These are phyloP conservation scores for Monosporascus sp. DNA, from an alignment of 2,329 filamentous ascomycete genomes.

Conservation along the genomic window DNA sequence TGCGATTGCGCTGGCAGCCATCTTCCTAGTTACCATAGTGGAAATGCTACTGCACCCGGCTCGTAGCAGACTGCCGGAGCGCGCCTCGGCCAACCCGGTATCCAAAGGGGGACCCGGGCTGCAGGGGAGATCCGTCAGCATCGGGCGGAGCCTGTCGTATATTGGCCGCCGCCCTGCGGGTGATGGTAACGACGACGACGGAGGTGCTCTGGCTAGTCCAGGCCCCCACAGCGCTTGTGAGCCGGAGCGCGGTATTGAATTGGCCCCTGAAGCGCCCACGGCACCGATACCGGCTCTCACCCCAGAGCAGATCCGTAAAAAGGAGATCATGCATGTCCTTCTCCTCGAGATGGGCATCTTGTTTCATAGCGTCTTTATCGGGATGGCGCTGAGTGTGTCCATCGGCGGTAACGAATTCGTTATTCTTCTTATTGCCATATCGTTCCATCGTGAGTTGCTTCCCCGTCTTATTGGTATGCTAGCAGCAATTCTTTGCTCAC, in stretches of 20 bases:
- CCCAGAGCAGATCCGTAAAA: constrained; percentile 31
- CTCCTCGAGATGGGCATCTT: constrained; percentile 61
- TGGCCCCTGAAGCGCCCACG: background rate
- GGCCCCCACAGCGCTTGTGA: background rate
- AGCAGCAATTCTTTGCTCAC: too few relatives aligned
- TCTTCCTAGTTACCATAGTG: constrained; percentile 44
- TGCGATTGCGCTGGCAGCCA: constrained; percentile 38
- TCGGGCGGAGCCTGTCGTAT: constrained; percentile 28
- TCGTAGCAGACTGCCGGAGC: constrained; percentile 20
- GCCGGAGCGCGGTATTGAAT: background rate
- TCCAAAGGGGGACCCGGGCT: constrained; percentile 18
- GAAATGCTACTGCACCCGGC: constrained; percentile 53
- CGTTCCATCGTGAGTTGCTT: constrained; percentile 36
- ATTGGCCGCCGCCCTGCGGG: background rate
- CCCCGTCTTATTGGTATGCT: background rate
- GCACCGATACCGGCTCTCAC: background rate
- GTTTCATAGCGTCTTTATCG: constrained; percentile 58
- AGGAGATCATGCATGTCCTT: constrained; percentile 53
- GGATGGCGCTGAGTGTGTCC: constrained; percentile 51
- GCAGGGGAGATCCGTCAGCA: constrained; percentile 28
- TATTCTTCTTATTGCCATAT: constrained; percentile 50
- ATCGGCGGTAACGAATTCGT: constrained; percentile 43
- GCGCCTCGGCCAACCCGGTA: constrained; percentile 13
- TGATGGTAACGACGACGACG: background rate
- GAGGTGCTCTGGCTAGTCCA: background rate